Conservation (phyloP, 805 yeast species). For the Kazachstania psychrophila region DNA sequence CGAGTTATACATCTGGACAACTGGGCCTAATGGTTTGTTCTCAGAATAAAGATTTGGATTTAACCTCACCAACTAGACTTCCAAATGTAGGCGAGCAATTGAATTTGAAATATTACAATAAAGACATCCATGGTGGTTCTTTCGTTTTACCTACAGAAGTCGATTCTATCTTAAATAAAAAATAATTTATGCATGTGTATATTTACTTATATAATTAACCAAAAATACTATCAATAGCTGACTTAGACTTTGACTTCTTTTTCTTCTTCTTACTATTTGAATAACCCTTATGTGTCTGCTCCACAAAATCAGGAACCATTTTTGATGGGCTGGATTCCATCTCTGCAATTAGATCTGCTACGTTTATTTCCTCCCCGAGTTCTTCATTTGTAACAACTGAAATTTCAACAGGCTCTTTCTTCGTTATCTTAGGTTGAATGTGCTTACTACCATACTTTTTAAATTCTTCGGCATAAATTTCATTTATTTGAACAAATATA, state of each 20-base stretch:
- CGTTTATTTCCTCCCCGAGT: slow-evolving; percentile 23
- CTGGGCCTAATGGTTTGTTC: slow-evolving; percentile 69
- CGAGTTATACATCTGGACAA: slow-evolving; percentile 84
- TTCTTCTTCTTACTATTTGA: slow-evolving; percentile 21
- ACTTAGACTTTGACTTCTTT: slow-evolving; percentile 40
- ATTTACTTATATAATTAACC: slow-evolving; percentile 29
- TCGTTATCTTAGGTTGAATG: neutral
- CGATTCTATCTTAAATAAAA: too few species aligned
- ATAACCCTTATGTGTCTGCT: slow-evolving; percentile 3
- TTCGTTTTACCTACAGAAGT: slow-evolving; percentile 83
- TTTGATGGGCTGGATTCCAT: too few species aligned
- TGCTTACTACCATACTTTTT: neutral
- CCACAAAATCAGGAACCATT: too few species aligned
- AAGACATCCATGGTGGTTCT: slow-evolving; percentile 57
- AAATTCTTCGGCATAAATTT: slow-evolving; percentile 13
- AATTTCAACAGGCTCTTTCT: neutral
- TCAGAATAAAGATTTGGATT: slow-evolving; percentile 39
- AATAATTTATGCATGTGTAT: too few species aligned
- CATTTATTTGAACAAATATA: slow-evolving; percentile 13
- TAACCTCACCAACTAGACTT: slow-evolving; percentile 46
- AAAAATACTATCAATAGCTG: slow-evolving; percentile 69
- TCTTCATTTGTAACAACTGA: slow-evolving; percentile 22
- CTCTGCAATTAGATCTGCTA: neutral
- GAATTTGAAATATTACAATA: slow-evolving; percentile 55
- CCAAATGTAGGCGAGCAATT: slow-evolving; percentile 38